Evolutionary conservation across 495 filamentous ascomycete species (phyloP).

Genomic region (Terfezia boudieri): DNA sequence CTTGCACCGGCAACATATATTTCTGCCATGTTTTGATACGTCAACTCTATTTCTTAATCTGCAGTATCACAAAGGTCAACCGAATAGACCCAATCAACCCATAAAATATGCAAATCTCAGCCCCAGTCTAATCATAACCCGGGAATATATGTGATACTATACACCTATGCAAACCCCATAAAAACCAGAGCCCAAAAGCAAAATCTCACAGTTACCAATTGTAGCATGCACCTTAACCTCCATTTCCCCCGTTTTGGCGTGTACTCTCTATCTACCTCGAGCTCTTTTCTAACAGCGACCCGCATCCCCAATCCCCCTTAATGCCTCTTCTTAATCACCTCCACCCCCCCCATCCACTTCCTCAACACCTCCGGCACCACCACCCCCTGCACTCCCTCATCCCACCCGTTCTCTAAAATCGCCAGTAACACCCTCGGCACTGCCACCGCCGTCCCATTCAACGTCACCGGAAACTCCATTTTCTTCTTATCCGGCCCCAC

Average conservation of each 20-base stretch:
- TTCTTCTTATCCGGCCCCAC: conserved; percentile 25
- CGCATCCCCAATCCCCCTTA: background rate
- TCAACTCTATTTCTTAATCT: background rate
- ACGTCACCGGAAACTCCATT: conserved; percentile 49
- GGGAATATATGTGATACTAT: too few species aligned
- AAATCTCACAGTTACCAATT: too few species aligned
- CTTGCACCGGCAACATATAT: background rate
- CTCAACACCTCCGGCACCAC: conserved; percentile 50
- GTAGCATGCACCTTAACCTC: too few species aligned
- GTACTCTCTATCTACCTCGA: too few species aligned
- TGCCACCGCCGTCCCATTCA: conserved; percentile 86
- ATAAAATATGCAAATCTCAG: too few species aligned
- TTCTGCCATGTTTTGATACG: background rate
- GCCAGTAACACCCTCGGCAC: conserved; percentile 77
- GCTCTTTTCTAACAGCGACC: too few species aligned
- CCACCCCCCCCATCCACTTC: conserved; percentile 59
- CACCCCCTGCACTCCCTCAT: conserved; percentile 40
- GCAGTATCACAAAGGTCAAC: too few species aligned
- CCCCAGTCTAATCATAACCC: too few species aligned
- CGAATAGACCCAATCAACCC: too few species aligned
- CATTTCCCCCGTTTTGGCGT: too few species aligned
- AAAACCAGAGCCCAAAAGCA: too few species aligned
- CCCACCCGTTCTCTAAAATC: conserved; percentile 84
- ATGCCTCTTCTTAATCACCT: conserved; percentile 33
- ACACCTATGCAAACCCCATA: too few species aligned